Percentiles rank a stretch among this genome's conserved stretches.
These are phyloP conservation scores for Ceriops decandra DNA, from an alignment of 345 rosid species.

Conservation along the genomic window DNA sequence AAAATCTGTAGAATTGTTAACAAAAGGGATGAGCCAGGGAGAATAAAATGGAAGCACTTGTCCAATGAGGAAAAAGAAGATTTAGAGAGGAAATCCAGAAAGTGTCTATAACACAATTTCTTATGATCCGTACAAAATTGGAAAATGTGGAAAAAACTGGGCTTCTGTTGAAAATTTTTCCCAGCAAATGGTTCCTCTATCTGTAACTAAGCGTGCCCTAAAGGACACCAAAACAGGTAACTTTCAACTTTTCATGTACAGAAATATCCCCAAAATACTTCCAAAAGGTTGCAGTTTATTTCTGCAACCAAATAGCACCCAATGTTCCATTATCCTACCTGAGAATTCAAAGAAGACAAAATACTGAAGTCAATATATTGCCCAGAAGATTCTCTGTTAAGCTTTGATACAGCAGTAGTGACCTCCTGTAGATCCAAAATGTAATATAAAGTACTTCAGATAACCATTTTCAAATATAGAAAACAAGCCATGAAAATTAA, in stretches of 20 bases:
- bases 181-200: no score
- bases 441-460: not conserved
- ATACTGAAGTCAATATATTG: conserved; percentile 75
- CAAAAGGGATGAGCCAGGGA: no score
- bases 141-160: no score
- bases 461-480: not conserved
- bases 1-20: no score
- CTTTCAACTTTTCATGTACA: conserved; percentile 1
- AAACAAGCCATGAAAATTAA: not conserved
- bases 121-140: no score
- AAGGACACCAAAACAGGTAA: no score
- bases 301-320: conserved; percentile 1
- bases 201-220: no score
- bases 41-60: not conserved
- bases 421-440: conserved; percentile 60
- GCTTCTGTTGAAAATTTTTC: no score
- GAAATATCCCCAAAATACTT: not conserved
- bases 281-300: not conserved
- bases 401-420: conserved; percentile 67
- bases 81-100: no score
- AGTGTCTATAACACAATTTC: no score
- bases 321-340: conserved; percentile 42
- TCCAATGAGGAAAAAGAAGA: no score
- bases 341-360: conserved; percentile 94
- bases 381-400: conserved; percentile 70